Evolutionary conservation across 257 asterid genomes (phyloP).

Genomic region (Solanum medicagineum): DNA sequence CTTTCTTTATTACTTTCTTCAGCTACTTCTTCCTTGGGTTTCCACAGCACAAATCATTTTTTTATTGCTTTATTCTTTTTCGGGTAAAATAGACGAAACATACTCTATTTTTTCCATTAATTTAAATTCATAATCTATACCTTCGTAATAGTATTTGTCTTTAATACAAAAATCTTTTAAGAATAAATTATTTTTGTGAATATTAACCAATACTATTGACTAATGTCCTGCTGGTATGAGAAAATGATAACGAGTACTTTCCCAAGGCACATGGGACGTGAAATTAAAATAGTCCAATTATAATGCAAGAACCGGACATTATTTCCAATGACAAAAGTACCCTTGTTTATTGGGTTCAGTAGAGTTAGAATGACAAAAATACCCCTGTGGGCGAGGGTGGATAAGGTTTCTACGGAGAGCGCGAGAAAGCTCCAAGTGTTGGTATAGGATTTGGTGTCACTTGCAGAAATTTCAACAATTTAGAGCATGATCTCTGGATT

Average conservation of each 20-base stretch:
- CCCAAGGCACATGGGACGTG: too few relatives aligned
- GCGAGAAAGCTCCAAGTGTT: constrained; percentile 1
- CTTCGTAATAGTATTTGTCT: too few relatives aligned
- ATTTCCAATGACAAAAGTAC: background rate
- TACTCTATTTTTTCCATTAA: background rate
- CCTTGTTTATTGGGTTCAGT: background rate
- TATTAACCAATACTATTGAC: too few relatives aligned
- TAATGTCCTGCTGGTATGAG: too few relatives aligned
- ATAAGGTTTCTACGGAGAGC: background rate
- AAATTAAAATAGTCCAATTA: too few relatives aligned
- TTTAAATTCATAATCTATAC: background rate
- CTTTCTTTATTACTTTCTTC: constrained; percentile 2
- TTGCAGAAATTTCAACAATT: background rate
- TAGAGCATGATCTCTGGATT: background rate
- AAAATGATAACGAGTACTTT: too few relatives aligned
- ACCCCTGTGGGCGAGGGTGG: background rate
- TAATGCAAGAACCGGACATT: too few relatives aligned
- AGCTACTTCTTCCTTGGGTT: constrained; percentile 10
- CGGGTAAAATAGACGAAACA: too few relatives aligned
- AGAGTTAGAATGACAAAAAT: background rate
- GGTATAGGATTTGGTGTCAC: background rate
- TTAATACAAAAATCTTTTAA: too few relatives aligned
- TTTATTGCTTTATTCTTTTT: background rate
- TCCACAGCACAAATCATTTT: background rate
- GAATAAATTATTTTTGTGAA: too few relatives aligned